Base-by-base conservation (phyloP, 192 early-diverging fungal genomes). In the Backusella luteola region DNA sequence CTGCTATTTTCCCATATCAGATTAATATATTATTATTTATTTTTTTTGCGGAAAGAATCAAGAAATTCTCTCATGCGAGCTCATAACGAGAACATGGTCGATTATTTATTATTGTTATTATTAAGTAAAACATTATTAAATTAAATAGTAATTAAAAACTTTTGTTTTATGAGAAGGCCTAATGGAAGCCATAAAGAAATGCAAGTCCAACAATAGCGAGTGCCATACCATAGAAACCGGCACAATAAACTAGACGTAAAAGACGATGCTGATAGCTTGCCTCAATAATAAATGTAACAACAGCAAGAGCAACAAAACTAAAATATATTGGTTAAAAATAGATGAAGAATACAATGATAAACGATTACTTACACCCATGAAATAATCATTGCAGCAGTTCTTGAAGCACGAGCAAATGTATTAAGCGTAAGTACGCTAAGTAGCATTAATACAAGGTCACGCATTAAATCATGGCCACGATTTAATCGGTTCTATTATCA, bases 311-410 rank as follows among this genome's bases (percentile, higher is more conserved):
- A 66, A 77, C 52, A 59, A 74, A 81, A 6, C 79, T 80, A 77
- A 36, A 14, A n/a, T 8, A 26, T n/a, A 59, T 49, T 21, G 17
- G 46, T 26, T 35, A 70, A 0, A 38, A 19, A 34, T 23, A 6
- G 34, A 32, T 44, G 29, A 42, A 34, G 4, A 9, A 3, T 1
- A 9, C 34, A 32, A 35, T 2, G 4, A 44, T 69, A 66, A 76
- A 76, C 6, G 67, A 23, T 6, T 36, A 76, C 81, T 77, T 80
- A 85, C 72, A 85, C 46, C 84, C 84, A 85, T 26, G 79, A 19
- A 8, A 85, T 19, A 59, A 85, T 79, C 77, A 79, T 77, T 3
- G 79, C 84, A 11, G 79, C 77, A 46, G 35, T 23, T 12, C 53
- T 76, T 41, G 79, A 75, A 34, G 77, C 81, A 71, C 81, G 73